These are phyloP conservation scores for Citrus inodora DNA, from an alignment of 345 rosid genomes.

Conservation along the genomic window DNA sequence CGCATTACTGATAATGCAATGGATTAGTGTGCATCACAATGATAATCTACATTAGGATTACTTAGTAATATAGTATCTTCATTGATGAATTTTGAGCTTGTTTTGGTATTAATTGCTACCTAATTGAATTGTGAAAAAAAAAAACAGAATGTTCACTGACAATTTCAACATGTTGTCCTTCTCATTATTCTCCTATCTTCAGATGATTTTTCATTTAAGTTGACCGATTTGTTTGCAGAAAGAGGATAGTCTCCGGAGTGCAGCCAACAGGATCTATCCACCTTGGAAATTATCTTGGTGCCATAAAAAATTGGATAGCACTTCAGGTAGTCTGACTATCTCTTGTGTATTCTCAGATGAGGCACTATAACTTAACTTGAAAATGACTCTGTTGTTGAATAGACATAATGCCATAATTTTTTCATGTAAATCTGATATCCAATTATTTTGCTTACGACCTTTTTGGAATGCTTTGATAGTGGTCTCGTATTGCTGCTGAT, in stretches of 20 bases:
- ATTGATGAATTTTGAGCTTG: background rate
- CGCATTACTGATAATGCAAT: background rate
- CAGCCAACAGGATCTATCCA: constrained; percentile 92
- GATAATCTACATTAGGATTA: background rate
- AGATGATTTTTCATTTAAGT: background rate
- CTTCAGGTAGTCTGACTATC: constrained; percentile 56
- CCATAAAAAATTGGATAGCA: constrained; percentile 77
- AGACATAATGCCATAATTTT: background rate
- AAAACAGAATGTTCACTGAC: background rate
- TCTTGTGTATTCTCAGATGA: background rate
- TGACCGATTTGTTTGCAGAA: constrained; percentile 34
- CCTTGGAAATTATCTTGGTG: constrained; percentile 91
- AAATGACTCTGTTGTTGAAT: background rate
- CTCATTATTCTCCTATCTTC: background rate
- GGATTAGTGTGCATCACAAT: background rate
- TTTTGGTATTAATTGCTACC: background rate
- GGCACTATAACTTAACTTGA: background rate
- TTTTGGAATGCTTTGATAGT: background rate
- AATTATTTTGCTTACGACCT: background rate
- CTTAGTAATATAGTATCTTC: background rate
- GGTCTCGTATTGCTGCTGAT: background rate
- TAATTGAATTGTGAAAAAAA: background rate
- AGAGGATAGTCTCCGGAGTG: constrained; percentile 88
- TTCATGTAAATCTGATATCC: background rate
- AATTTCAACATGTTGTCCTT: background rate